Conservation (phyloP, 805 yeast species). For the Zygotorulaspora florentina region DNA sequence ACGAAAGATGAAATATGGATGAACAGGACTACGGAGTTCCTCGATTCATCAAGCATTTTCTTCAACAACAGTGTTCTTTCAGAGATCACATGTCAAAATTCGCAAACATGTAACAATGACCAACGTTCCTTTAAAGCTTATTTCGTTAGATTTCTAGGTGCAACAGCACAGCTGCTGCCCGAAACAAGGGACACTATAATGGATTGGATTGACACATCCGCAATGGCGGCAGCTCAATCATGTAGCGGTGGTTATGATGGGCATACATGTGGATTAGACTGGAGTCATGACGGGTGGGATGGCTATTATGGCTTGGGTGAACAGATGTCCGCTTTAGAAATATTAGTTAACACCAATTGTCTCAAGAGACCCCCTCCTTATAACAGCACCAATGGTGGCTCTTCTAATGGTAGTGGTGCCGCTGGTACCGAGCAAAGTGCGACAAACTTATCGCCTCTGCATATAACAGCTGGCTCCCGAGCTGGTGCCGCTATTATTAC, state of each 20-base stretch:
- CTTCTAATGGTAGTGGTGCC: conserved; percentile 60
- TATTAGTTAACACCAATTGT: conserved; percentile 41
- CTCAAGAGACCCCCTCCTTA: conserved; percentile 50
- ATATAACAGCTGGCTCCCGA: conserved; percentile 43
- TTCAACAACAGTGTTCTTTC: conserved; percentile 58
- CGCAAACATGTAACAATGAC: conserved; percentile 67
- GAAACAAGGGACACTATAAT: conserved; percentile 35
- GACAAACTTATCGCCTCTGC: conserved; percentile 39
- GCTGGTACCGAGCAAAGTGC: conserved; percentile 56
- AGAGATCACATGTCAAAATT: conserved; percentile 78
- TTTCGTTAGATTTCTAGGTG: conserved; percentile 67
- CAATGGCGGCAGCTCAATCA: conserved; percentile 69
- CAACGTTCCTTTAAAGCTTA: conserved; percentile 92
- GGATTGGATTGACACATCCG: conserved; percentile 43
- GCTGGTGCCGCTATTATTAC: conserved; percentile 74
- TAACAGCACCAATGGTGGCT: conserved; percentile 61
- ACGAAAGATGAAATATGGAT: conserved; percentile 68
- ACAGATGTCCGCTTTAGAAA: conserved; percentile 81
- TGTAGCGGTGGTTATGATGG: conserved; percentile 88
- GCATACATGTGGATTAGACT: conserved; percentile 81
- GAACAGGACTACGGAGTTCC: conserved; percentile 50
- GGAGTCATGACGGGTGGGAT: conserved; percentile 72
- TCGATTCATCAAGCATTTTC: conserved; percentile 53
- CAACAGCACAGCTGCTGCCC: conserved; percentile 70
- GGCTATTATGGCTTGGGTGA: conserved; percentile 80